phyloP scores from a whole-genome alignment of 1,139 yeast genomes.

The Geotrichum cucujoidarum region DNA sequence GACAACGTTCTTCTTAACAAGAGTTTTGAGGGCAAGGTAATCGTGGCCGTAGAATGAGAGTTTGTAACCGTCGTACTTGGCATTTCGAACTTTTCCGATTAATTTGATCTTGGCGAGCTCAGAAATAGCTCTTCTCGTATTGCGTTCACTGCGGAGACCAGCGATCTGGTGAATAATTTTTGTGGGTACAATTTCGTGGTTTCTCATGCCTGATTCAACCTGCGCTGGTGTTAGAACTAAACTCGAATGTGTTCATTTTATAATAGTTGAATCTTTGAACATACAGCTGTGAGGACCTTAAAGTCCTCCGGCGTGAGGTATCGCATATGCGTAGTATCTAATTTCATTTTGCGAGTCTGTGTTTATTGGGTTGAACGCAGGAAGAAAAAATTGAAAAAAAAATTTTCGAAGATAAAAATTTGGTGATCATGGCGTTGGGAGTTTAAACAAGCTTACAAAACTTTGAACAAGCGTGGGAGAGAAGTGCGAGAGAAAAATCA shows the following conservation, averaged over 20 bases:
- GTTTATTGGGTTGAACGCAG: not conserved
- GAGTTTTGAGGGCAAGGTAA: conserved; percentile 78
- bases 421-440: not conserved
- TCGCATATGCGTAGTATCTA: conserved; percentile 90
- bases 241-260: not conserved
- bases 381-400: not conserved
- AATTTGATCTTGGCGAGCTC: conserved; percentile 84
- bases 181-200: conserved; percentile 94
- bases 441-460: not conserved
- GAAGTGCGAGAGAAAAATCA: too few relatives aligned
- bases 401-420: not conserved
- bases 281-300: conserved; percentile 76
- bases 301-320: conserved; percentile 87
- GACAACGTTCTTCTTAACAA: conserved; percentile 64
- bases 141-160: conserved; percentile 69
- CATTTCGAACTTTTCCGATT: conserved; percentile 73
- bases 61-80: conserved; percentile 79
- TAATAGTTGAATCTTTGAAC: too few relatives aligned
- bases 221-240: not conserved
- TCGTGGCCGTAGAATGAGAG: conserved; percentile 87
- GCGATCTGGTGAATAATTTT: conserved; percentile 74
- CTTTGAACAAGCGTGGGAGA: not conserved
- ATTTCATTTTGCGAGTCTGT: conserved; percentile 55
- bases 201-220: conserved; percentile 77
- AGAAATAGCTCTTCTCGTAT: conserved; percentile 71